Conservation (phyloP, 257 asterid species). For the Solanum verrucosum region DNA sequence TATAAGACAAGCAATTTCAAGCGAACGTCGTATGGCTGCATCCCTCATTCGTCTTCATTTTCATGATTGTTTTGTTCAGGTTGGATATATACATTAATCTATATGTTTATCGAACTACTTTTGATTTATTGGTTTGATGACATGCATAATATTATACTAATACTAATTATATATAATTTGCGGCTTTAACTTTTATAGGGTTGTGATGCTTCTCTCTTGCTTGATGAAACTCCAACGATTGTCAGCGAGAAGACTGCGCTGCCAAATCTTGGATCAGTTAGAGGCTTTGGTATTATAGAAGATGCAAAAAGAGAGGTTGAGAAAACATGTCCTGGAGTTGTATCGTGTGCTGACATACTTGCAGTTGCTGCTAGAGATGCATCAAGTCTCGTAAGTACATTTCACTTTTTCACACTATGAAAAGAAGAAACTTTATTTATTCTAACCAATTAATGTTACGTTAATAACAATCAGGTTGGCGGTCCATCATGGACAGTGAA, state of each 20-base stretch:
- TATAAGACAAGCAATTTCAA: background rate
- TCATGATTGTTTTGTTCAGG: background rate
- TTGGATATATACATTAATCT: background rate
- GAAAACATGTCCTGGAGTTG: background rate
- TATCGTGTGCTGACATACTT: background rate
- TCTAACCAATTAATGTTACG: too few relatives aligned
- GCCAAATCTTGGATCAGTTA: background rate
- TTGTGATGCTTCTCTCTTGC: background rate
- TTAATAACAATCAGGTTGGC: background rate
- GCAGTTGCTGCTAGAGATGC: background rate
- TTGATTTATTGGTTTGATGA: too few relatives aligned
- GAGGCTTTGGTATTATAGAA: background rate
- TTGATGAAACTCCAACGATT: background rate
- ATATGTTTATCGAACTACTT: too few relatives aligned
- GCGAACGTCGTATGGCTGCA: background rate
- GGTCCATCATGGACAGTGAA: background rate
- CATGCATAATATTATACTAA: too few relatives aligned
- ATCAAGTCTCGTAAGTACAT: background rate
- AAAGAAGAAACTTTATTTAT: too few relatives aligned
- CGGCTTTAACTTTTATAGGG: background rate
- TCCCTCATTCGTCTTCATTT: background rate
- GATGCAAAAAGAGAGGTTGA: background rate
- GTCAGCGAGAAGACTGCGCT: background rate
- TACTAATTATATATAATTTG: too few relatives aligned
- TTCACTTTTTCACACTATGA: too few relatives aligned